Conservation (phyloP, 805 yeast genomes). For the Metschnikowia cubensis region DNA sequence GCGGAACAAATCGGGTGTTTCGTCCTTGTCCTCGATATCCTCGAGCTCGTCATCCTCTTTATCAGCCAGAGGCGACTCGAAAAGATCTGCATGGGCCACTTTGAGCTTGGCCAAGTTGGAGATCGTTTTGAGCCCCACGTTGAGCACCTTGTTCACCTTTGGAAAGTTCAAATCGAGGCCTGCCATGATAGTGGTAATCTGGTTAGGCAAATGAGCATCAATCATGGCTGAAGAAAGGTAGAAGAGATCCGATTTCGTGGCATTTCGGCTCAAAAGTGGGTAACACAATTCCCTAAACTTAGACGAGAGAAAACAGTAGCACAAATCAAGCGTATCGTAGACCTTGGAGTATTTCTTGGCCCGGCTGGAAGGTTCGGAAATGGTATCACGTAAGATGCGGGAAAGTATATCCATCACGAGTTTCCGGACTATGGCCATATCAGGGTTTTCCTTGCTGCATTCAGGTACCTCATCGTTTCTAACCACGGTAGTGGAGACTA, state of each 20-base stretch:
- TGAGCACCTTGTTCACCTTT: constrained; percentile 54
- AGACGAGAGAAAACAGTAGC: constrained; percentile 40
- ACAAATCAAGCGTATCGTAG: constrained; percentile 49
- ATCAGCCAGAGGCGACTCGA: constrained; percentile 50
- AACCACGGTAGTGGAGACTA: constrained; percentile 56
- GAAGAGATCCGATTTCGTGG: constrained; percentile 57
- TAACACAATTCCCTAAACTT: constrained; percentile 39
- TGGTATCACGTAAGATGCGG: constrained; percentile 56
- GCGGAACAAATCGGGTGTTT: constrained; percentile 75
- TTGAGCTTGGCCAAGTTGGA: constrained; percentile 55
- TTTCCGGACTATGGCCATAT: constrained; percentile 67
- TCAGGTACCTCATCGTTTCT: constrained; percentile 44
- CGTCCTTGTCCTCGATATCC: constrained; percentile 64
- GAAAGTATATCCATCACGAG: constrained; percentile 66
- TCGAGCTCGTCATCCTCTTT: constrained; percentile 38
- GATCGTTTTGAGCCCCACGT: constrained; percentile 55
- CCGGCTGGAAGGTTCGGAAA: constrained; percentile 30
- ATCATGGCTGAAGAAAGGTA: constrained; percentile 61
- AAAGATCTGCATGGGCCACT: constrained; percentile 51
- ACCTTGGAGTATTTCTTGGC: constrained; percentile 52
- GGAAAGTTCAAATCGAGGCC: constrained; percentile 74
- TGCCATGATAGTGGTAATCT: constrained; percentile 57
- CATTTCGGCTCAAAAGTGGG: constrained; percentile 43
- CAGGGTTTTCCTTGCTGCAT: constrained; percentile 56
- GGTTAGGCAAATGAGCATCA: constrained; percentile 59